Percentiles rank a stretch among this genome's conserved stretches.
Evolutionary conservation across 2,329 filamentous ascomycete genomes (phyloP).

Genomic region (Helicocarpus griseus): DNA sequence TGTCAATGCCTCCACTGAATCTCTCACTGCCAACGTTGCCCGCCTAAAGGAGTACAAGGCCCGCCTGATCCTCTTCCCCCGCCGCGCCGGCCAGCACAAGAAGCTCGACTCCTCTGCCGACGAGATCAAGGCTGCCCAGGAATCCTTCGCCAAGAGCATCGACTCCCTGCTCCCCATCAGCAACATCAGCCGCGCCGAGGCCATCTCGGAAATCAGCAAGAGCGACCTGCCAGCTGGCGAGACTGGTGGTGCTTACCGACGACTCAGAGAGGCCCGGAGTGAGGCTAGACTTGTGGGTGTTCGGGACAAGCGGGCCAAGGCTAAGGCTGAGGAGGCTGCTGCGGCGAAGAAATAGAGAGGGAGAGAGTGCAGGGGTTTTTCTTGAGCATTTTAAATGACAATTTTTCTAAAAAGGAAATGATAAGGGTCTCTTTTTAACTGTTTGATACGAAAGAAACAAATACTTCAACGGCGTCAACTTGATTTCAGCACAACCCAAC

Average conservation of each 20-base stretch:
- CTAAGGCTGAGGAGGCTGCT: conserved; percentile 61
- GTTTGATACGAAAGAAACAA: not conserved
- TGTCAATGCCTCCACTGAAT: conserved; percentile 94
- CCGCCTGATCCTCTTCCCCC: conserved; percentile 94
- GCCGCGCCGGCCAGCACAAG: conserved; percentile 89
- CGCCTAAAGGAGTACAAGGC: conserved; percentile 97
- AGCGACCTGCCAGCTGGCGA: conserved; percentile 68
- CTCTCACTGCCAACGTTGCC: conserved; percentile 85
- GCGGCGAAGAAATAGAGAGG: conserved; percentile 42
- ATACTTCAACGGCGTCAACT: not conserved
- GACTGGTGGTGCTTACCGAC: conserved; percentile 79
- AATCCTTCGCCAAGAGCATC: conserved; percentile 45
- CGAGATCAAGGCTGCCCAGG: conserved; percentile 61
- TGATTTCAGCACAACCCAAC: not conserved
- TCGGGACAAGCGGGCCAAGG: conserved; percentile 87
- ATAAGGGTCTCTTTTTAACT: not conserved
- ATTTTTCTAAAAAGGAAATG: conserved; percentile 5
- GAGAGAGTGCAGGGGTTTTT: conserved; percentile 17
- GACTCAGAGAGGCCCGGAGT: conserved; percentile 73
- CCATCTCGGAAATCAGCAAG: conserved; percentile 68
- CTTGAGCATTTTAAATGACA: not conserved
- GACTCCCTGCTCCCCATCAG: conserved; percentile 61
- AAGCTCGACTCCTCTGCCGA: conserved; percentile 80
- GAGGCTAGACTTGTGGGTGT: conserved; percentile 72
- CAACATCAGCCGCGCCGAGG: conserved; percentile 47